These are phyloP conservation scores for Moesziomyces sp. DNA, from an alignment of 1,284 basidiomycete species.

Conservation along the genomic window DNA sequence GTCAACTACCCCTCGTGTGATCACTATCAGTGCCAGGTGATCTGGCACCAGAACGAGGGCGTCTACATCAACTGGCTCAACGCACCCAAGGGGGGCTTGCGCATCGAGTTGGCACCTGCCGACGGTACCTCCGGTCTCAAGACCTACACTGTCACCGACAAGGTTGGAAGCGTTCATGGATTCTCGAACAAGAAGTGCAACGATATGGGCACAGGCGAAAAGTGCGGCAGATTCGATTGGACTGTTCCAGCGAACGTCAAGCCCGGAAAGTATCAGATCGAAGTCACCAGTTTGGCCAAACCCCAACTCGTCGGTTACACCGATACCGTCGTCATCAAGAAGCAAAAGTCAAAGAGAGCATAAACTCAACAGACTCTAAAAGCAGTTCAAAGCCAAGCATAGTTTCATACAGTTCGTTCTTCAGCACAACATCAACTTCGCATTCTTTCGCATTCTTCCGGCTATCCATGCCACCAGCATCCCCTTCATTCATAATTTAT, in stretches of 20 bases:
- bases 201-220: slow-evolving; percentile 24
- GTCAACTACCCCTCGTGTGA: slow-evolving; percentile 42
- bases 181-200: slow-evolving; percentile 23
- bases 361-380: slow-evolving; percentile 5
- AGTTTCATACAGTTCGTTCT: background rate
- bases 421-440: background rate
- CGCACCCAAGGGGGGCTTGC: slow-evolving; percentile 31
- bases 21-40: slow-evolving; percentile 31
- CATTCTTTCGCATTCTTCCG: background rate
- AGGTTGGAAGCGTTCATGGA: slow-evolving; percentile 25
- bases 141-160: slow-evolving; percentile 40
- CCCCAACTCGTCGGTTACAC: slow-evolving; percentile 39
- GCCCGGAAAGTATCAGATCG: slow-evolving; percentile 32
- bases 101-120: slow-evolving; percentile 37
- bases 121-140: slow-evolving; percentile 29
- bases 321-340: slow-evolving; percentile 42
- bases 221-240: slow-evolving; percentile 39
- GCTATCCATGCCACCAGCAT: background rate
- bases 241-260: slow-evolving; percentile 18
- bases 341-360: slow-evolving; percentile 21
- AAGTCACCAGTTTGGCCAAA: slow-evolving; percentile 21
- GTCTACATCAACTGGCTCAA: slow-evolving; percentile 47
- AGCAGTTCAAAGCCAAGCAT: too few species aligned
- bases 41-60: slow-evolving; percentile 19
- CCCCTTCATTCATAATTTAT: too few species aligned